Percentiles rank a stretch among this genome's conserved stretches.
Conservation (phyloP, 2,329 filamentous ascomycete genomes). For the Dactylonectria macrodidyma region DNA sequence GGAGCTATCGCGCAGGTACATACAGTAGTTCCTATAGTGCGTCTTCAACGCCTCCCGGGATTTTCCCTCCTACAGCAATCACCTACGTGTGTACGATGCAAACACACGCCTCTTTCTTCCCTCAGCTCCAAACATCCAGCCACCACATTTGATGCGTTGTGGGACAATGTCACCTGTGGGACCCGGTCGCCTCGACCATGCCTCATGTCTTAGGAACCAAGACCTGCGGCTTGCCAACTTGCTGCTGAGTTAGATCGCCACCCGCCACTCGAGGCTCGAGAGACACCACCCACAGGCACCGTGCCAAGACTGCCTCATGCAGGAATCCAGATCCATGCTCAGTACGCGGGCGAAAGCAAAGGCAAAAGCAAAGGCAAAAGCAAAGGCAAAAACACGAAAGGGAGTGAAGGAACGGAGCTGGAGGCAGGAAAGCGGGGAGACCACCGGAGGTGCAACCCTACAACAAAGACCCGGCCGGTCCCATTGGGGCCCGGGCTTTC, state of each 20-base stretch:
- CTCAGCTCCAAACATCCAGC: not conserved
- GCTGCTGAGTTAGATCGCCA: not conserved
- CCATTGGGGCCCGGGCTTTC: conserved; percentile 16
- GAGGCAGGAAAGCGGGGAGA: conserved; percentile 4
- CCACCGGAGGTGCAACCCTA: conserved; percentile 15
- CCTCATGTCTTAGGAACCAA: conserved; percentile 10
- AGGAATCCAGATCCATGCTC: not conserved
- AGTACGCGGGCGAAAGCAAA: not conserved
- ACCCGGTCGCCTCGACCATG: conserved; percentile 3
- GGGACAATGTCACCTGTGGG: not conserved
- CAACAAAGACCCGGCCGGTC: conserved; percentile 17
- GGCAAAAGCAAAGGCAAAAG: too few relatives aligned
- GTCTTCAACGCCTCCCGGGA: conserved; percentile 13
- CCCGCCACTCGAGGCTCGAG: not conserved
- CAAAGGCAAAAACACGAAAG: too few relatives aligned
- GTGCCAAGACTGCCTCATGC: too few relatives aligned
- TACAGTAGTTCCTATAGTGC: not conserved
- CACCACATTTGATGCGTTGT: conserved; percentile 8
- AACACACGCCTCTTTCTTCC: not conserved
- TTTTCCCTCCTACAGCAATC: not conserved
- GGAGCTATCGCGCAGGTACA: conserved; percentile 12
- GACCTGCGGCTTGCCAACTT: not conserved
- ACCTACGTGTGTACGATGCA: not conserved
- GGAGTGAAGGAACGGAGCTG: conserved; percentile 1
- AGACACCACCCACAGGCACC: not conserved